These are phyloP conservation scores for Tulasnella sp. DNA, from an alignment of 768 basidiomycete species.

Conservation along the genomic window DNA sequence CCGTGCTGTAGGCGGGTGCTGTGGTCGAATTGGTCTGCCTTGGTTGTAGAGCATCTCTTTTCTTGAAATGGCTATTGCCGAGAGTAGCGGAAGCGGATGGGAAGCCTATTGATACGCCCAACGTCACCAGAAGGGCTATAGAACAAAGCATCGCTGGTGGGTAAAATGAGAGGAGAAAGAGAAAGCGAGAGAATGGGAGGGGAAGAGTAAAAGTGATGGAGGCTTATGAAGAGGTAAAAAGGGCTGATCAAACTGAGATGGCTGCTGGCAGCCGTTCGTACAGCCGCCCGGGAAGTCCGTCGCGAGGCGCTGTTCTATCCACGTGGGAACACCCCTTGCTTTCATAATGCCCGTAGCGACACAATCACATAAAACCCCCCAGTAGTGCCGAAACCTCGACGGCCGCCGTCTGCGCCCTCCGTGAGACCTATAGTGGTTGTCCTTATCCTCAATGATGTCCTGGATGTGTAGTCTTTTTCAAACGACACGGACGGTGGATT, in stretches of 20 bases:
- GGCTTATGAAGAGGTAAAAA: neutral
- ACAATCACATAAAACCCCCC: neutral
- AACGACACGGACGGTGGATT: neutral
- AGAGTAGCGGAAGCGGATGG: neutral
- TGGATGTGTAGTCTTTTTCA: neutral
- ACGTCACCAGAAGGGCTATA: neutral
- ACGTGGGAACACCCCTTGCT: neutral
- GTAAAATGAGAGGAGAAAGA: neutral
- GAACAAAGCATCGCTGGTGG: neutral
- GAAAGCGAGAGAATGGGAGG: neutral
- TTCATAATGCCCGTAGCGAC: neutral
- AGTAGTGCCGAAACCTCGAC: neutral
- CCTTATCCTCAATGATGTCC: neutral
- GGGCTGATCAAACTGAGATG: neutral
- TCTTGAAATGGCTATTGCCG: neutral
- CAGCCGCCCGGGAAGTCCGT: slow-evolving; percentile 6
- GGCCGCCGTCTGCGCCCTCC: neutral
- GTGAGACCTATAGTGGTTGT: neutral
- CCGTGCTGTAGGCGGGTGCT: neutral
- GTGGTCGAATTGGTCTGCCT: neutral
- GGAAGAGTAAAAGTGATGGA: neutral
- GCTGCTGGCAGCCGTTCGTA: neutral
- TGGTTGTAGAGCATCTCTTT: neutral
- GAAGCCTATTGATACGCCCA: neutral
- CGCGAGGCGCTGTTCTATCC: neutral